These are phyloP conservation scores for Talaromyces funiculosus DNA, from an alignment of 2,329 filamentous ascomycete species.

Conservation along the genomic window DNA sequence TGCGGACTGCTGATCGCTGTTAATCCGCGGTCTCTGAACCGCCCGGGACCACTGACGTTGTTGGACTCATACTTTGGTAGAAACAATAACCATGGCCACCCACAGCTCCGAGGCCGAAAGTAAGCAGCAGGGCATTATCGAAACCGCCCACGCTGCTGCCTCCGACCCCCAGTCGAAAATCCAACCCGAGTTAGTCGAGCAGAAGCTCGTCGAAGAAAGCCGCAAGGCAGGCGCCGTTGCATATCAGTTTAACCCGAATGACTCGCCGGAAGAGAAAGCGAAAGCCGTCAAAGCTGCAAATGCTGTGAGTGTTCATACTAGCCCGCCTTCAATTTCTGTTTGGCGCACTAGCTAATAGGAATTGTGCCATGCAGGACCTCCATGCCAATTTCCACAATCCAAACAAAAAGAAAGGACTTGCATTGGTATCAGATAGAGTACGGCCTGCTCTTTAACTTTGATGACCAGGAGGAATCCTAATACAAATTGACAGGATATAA, in stretches of 20 bases:
- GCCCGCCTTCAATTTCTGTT: background rate
- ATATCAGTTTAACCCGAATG: conserved; percentile 82
- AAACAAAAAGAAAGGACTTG: conserved; percentile 35
- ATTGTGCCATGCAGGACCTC: conserved; percentile 45
- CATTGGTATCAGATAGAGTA: conserved; percentile 68
- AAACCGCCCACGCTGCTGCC: conserved; percentile 55
- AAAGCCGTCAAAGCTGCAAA: conserved; percentile 70
- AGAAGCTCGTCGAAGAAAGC: conserved; percentile 69
- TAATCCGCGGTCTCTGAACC: background rate
- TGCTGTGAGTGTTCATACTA: conserved; percentile 53
- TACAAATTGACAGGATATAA: conserved; percentile 53
- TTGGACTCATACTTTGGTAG: background rate
- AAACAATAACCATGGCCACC: conserved; percentile 5
- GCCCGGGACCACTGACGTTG: conserved; percentile 7
- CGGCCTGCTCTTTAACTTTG: conserved; percentile 18
- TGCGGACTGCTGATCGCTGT: background rate
- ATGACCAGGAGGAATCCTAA: conserved; percentile 2
- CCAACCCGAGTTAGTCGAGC: conserved; percentile 65
- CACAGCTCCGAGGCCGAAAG: conserved; percentile 52
- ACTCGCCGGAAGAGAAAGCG: conserved; percentile 74
- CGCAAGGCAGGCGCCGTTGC: conserved; percentile 72
- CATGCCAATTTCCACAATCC: conserved; percentile 59
- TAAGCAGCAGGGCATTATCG: conserved; percentile 73
- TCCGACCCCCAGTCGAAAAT: conserved; percentile 61
- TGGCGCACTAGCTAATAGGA: background rate